Percentiles rank a stretch among this genome's conserved stretches.
phyloP scores from a whole-genome alignment of 441 rosid species.

The Croton setiger region DNA sequence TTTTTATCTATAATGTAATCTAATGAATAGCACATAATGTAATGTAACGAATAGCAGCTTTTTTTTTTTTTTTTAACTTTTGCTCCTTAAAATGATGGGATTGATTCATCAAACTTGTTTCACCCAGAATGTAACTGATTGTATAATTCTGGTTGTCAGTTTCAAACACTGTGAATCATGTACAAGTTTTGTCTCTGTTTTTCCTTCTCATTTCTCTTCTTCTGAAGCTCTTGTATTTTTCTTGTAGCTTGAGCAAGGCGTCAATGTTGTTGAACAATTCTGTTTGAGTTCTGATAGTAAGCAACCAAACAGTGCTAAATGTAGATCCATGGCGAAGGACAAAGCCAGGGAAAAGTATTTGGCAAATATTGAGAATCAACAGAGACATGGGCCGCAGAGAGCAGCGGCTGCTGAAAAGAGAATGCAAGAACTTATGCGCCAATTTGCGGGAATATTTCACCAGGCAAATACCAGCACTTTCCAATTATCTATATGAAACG shows the following conservation, averaged over 20 bases:
- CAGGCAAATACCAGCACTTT: conserved; percentile 46
- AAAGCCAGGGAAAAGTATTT: conserved; percentile 55
- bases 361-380: conserved; percentile 48
- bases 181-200: not conserved
- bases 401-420: conserved; percentile 74
- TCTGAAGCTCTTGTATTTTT: conserved; percentile 4
- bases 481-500: not conserved
- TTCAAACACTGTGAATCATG: not conserved
- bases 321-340: conserved; percentile 50
- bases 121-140: not conserved
- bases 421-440: conserved; percentile 84
- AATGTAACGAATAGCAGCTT: too few species aligned
- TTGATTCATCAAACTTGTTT: too few species aligned
- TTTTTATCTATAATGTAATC: too few species aligned
- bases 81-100: not conserved
- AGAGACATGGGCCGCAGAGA: conserved; percentile 47
- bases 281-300: conserved; percentile 40
- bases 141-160: not conserved
- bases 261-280: conserved; percentile 63
- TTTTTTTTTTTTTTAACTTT: not conserved
- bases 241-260: conserved; percentile 69
- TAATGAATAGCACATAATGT: too few species aligned
- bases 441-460: conserved; percentile 50
- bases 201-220: not conserved
- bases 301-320: conserved; percentile 40